Base-by-base conservation (phyloP, 371 early-diverging fungal genomes). In the Mortierella polycephala region DNA sequence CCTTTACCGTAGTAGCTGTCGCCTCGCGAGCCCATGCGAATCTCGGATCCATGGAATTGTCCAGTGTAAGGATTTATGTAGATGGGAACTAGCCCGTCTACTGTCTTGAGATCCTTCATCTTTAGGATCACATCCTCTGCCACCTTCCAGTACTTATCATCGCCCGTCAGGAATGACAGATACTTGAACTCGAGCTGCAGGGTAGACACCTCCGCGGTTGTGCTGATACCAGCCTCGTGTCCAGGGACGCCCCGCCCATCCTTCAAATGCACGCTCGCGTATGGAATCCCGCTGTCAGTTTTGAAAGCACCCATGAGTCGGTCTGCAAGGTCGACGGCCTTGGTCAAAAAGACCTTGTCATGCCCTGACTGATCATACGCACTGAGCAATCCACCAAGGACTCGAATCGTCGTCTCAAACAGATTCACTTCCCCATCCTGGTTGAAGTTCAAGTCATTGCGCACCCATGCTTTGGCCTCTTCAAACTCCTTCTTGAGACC, bases 391-490 rank as follows among this genome's bases (percentile, higher is more conserved):
- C 96, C 97, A 11, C 99, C 99, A 18, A 99, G 79, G 4, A 96
- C 89, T 10, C 99, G 91, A 57, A 98, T 99, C 0, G 92, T 96
- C 12, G 95, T 94, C 82, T 99, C 99, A 81, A 99, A 99, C 42
- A 97, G 85, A 69, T 91, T 93, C 14, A 96, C 94, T 12, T 91
- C 85, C 14, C 84, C 91, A 55, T 92, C 85, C 83, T 90, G 87
- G 65, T 92, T 81, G 72, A 92, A 93, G 37, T 86, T 75, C 37
- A 93, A 79, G 2, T 85, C 46, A 5, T 75, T 84, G 1, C 75
- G 73, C 10, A 96, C 89, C 90, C 90, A 92, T 13, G 81, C 79
- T 23, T 91, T 87, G 16, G 93, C 94, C 56, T 87, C 83, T 16
- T 82, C 61, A 71, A 92, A 97, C 67, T 95, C 96, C 0, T 89